Evolutionary conservation across 2,329 filamentous ascomycete genomes (phyloP).

Genomic region (Talaromyces atroroseus): DNA sequence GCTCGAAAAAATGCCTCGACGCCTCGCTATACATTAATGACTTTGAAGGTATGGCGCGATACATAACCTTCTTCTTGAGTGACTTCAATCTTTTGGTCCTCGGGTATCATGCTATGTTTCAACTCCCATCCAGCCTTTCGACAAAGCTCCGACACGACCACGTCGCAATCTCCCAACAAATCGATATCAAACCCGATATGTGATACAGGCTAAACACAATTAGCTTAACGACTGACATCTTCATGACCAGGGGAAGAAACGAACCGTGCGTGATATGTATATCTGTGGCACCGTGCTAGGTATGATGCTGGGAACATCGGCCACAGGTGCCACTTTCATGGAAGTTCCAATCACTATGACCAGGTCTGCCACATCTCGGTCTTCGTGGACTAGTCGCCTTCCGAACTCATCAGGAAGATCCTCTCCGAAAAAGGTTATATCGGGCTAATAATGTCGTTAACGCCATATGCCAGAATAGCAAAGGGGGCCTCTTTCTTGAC

Average conservation of each 20-base stretch:
- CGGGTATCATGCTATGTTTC: slow-evolving; percentile 75
- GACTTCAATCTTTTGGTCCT: slow-evolving; percentile 57
- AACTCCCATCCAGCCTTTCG: slow-evolving; percentile 74
- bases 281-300: slow-evolving; percentile 80
- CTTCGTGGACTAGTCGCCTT: slow-evolving; percentile 70
- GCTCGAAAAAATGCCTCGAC: slow-evolving; percentile 23
- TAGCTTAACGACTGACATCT: slow-evolving; percentile 6
- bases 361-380: slow-evolving; percentile 74
- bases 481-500: slow-evolving; percentile 7
- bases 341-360: slow-evolving; percentile 95
- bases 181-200: slow-evolving; percentile 97
- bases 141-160: slow-evolving; percentile 81
- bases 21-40: slow-evolving; percentile 35
- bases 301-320: slow-evolving; percentile 77
- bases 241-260: slow-evolving; percentile 19
- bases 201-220: slow-evolving; percentile 55
- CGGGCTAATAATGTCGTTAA: slow-evolving; percentile 52
- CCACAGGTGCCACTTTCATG: slow-evolving; percentile 91
- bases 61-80: slow-evolving; percentile 43
- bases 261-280: slow-evolving; percentile 73
- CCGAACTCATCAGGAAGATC: slow-evolving; percentile 79
- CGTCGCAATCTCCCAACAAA: slow-evolving; percentile 89
- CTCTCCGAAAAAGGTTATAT: slow-evolving; percentile 98
- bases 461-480: not conserved
- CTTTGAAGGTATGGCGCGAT: slow-evolving; percentile 40